Base-by-base conservation (phyloP, 148 eudicot species). In the Rheum nobile region DNA sequence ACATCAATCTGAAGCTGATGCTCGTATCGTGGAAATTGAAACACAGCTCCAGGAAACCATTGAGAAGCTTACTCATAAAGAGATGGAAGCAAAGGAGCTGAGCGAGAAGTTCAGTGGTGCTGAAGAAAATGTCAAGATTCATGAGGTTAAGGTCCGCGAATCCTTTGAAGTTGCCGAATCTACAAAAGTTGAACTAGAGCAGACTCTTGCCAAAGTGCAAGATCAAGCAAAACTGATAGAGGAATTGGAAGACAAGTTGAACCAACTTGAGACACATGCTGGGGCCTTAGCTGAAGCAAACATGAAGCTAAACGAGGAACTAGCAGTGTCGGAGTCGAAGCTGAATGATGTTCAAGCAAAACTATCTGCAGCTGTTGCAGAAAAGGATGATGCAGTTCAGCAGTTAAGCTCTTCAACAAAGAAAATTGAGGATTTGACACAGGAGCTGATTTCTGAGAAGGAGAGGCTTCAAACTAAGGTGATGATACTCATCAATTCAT, bases 381-480 rank as follows among this genome's bases (percentile, higher is more conserved):
- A 91, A 81, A 94, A 83, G 79, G 83, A 85, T 57, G 86, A 86
- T 29, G 74, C 84, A 41, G 74, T 83, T 74, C 84, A 86, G 55
- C 83, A 89, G 72, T 80, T 80, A 68, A 47, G 77, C 28, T 47
- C 76, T 67, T 86, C 95, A 47, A 77, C 85, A 54, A 84, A 87
- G 83, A 69, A 71, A 34, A 82, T 88, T 39, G 90, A 91, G 77
- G 93, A 88, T 74, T 82, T 90, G 75, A 85, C 81, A 59, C 82
- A 84, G 35, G 85, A 84, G 80, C 83, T 91, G 65, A 57, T 81
- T 75, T 84, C 90, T 71, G 97, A 87, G 78, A 83, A 84, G 73
- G 82, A 94, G 78, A 85, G 75, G 71, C 85, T 90, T 48, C 90
- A 87, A 75, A 81, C 93, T 42, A 86, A 90, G 93, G 97, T 91